Percentiles rank a stretch among this genome's conserved stretches.
Conservation (phyloP, 1,284 basidiomycete species). For the Apiotrichum mycotoxinovorans region DNA sequence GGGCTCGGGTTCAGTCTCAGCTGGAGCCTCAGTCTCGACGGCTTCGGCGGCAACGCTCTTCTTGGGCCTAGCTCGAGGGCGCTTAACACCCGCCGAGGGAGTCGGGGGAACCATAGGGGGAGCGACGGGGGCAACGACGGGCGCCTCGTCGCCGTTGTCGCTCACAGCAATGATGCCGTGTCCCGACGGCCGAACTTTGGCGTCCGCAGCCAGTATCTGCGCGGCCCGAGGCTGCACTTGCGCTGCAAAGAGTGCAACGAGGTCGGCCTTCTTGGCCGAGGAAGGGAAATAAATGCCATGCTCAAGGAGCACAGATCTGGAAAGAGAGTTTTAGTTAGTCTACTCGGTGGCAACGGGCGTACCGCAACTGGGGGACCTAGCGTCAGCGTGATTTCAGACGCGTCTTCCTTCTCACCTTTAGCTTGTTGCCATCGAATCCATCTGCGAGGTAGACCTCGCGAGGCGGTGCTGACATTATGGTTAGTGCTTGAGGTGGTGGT, state of each 20-base stretch:
- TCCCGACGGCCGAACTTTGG: conserved; percentile 36
- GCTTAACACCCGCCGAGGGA: conserved; percentile 18
- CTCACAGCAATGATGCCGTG: conserved; percentile 45
- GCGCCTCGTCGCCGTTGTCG: conserved; percentile 20
- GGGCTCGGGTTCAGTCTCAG: conserved; percentile 4
- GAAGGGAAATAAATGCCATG: conserved; percentile 75
- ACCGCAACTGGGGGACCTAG: conserved; percentile 50
- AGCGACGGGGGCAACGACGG: background rate
- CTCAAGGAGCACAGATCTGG: conserved; percentile 48
- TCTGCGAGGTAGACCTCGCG: conserved; percentile 65
- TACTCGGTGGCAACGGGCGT: background rate
- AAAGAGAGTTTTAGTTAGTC: background rate
- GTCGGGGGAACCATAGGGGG: conserved; percentile 10
- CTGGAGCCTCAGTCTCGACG: conserved; percentile 2
- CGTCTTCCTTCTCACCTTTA: conserved; percentile 55
- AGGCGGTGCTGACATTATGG: conserved; percentile 36
- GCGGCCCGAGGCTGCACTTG: conserved; percentile 64
- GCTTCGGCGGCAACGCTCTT: conserved; percentile 18
- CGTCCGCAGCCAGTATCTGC: conserved; percentile 48
- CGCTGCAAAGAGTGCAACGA: conserved; percentile 74
- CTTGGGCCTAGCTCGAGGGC: conserved; percentile 22
- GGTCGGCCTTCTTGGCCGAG: conserved; percentile 77
- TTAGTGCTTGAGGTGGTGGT: background rate
- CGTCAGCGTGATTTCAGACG: background rate
- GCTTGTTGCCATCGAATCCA: conserved; percentile 72